phyloP scores from a whole-genome alignment of 2,329 filamentous ascomycete species.

The Epichloe gansuensis region DNA sequence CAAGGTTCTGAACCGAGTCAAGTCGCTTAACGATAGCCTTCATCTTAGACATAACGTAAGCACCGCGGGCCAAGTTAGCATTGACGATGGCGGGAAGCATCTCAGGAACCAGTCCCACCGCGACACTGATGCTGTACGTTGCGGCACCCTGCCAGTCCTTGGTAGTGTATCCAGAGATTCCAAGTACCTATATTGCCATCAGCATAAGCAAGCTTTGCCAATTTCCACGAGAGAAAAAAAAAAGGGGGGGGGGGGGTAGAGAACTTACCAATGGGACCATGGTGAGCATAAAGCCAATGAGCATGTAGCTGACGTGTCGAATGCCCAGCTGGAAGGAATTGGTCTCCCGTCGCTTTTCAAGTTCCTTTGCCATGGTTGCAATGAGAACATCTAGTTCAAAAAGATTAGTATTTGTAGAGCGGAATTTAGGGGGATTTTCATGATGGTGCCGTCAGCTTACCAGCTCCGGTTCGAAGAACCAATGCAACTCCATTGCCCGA shows the following conservation, averaged over 20 bases:
- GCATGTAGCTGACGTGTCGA: constrained; percentile 17
- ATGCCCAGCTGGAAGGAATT: constrained; percentile 18
- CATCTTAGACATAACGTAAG: constrained; percentile 17
- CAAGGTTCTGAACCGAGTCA: constrained; percentile 18
- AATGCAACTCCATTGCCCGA: constrained; percentile 15
- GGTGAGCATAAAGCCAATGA: constrained; percentile 17
- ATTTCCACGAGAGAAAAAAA: not conserved
- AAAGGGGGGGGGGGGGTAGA: no score
- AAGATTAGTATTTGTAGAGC: not conserved
- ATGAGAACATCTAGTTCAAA: constrained; percentile 12
- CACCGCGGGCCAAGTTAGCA: constrained; percentile 16
- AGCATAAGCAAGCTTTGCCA: not conserved
- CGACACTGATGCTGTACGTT: constrained; percentile 17
- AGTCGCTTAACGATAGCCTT: constrained; percentile 24
- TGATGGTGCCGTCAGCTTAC: constrained; percentile 1
- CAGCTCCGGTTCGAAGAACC: constrained; percentile 13
- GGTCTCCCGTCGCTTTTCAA: constrained; percentile 11
- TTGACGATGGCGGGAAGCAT: constrained; percentile 20
- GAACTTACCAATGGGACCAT: constrained; percentile 18
- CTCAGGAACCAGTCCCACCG: constrained; percentile 17
- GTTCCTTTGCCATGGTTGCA: constrained; percentile 15
- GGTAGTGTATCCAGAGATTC: constrained; percentile 13
- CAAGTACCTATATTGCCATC: constrained; percentile 10
- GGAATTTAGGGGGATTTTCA: no score
- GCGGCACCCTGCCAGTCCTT: constrained; percentile 15